phyloP scores from a whole-genome alignment of 148 eudicot species.

The Fagopyrum homotropicum region DNA sequence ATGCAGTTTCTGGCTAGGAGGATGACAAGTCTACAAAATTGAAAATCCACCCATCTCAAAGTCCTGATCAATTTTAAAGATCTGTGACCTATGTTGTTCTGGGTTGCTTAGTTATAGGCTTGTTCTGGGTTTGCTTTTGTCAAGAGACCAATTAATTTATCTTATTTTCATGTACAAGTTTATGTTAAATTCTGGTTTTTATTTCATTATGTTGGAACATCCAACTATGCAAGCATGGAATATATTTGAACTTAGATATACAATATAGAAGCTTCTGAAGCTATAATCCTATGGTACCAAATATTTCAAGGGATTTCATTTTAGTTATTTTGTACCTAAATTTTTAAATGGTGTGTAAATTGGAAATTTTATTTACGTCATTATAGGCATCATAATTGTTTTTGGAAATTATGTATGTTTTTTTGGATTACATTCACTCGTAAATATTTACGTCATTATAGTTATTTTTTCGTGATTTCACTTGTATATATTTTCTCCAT shows the following conservation, averaged over 20 bases:
- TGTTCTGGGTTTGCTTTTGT: neutral
- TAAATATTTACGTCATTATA: too few species aligned
- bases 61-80: neutral
- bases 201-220: neutral
- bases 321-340: too few species aligned
- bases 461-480: too few species aligned
- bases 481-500: too few species aligned
- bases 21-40: neutral
- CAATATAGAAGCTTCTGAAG: neutral
- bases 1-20: slow-evolving; percentile 8
- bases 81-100: neutral
- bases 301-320: neutral
- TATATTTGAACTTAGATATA: neutral
- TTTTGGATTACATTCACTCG: too few species aligned
- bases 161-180: neutral
- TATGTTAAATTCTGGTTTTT: neutral
- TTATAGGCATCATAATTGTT: too few species aligned
- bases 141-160: neutral
- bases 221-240: neutral
- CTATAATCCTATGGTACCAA: neutral
- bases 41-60: neutral
- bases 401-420: too few species aligned
- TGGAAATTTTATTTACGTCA: too few species aligned
- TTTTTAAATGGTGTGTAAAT: too few species aligned
- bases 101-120: slow-evolving; percentile 4